Conservation (phyloP, 192 early-diverging fungal species). For the Entophlyctis luteolus region DNA sequence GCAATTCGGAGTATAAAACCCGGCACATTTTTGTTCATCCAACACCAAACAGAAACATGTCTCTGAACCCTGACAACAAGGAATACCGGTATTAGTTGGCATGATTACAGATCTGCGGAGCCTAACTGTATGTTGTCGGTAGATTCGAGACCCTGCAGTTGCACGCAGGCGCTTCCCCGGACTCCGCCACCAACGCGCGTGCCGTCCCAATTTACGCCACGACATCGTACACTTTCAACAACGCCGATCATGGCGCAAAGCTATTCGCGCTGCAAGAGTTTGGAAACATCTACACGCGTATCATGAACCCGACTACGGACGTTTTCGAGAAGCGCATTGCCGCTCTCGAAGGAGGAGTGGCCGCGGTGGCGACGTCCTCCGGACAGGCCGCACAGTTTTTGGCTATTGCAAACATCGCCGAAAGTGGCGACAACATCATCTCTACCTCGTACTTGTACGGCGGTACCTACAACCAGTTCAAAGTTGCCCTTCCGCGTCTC, state of each 20-base stretch:
- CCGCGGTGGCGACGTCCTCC: conserved; percentile 62
- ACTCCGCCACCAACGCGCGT: conserved; percentile 66
- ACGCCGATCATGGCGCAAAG: conserved; percentile 72
- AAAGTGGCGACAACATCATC: conserved; percentile 85
- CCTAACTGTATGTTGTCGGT: not conserved
- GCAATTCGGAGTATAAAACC: no score
- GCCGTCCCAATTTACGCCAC: conserved; percentile 92
- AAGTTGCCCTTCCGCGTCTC: conserved; percentile 74
- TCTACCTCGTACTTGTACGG: conserved; percentile 61
- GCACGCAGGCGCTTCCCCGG: conserved; percentile 76
- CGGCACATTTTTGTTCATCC: no score
- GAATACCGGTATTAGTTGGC: conserved; percentile 33
- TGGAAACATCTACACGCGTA: conserved; percentile 84
- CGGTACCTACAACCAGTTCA: conserved; percentile 71
- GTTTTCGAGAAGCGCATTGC: conserved; percentile 91
- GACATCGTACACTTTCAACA: conserved; percentile 79
- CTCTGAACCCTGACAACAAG: conserved; percentile 44
- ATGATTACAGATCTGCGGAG: not conserved
- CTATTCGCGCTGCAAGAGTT: conserved; percentile 69
- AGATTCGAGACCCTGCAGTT: conserved; percentile 88
- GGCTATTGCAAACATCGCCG: conserved; percentile 71
- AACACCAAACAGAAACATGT: no score
- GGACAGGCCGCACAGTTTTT: conserved; percentile 88
- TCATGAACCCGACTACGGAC: conserved; percentile 80
- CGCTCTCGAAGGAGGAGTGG: conserved; percentile 80